Percentiles rank a stretch among this genome's conserved stretches.
phyloP scores from a whole-genome alignment of 1,139 yeast genomes.

The Zhuliangozyma parablackwelliae region DNA sequence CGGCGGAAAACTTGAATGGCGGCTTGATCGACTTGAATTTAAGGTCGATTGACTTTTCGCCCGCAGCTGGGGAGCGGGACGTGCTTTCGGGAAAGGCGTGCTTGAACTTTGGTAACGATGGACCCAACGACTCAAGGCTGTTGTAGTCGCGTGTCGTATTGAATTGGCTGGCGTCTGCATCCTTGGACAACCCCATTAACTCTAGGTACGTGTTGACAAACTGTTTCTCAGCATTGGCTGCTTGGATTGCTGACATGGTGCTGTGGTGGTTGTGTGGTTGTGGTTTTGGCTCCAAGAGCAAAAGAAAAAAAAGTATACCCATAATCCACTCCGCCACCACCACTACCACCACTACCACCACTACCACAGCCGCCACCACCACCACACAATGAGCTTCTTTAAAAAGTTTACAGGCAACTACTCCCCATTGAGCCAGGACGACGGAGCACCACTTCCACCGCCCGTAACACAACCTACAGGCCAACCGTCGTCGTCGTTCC shows the following conservation, averaged over 20 bases:
- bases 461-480: conserved; percentile 29
- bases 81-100: conserved; percentile 24
- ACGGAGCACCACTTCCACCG: conserved; percentile 34
- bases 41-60: conserved; percentile 12
- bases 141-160: conserved; percentile 29
- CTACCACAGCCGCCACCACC: too few species aligned
- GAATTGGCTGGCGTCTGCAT: conserved; percentile 23
- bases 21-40: conserved; percentile 42
- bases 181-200: conserved; percentile 25
- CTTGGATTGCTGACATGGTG: conserved; percentile 4
- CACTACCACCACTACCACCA: background rate
- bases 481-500: conserved; percentile 15
- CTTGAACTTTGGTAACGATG: conserved; percentile 32
- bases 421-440: conserved; percentile 27
- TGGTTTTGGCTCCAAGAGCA: background rate
- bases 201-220: conserved; percentile 34
- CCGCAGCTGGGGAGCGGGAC: conserved; percentile 1
- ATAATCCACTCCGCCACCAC: background rate
- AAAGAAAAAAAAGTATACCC: too few species aligned
- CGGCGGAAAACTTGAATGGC: conserved; percentile 35
- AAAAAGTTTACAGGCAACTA: conserved; percentile 28
- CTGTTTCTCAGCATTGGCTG: conserved; percentile 14
- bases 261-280: background rate
- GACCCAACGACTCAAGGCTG: conserved; percentile 35
- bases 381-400: conserved; percentile 32